Base-by-base conservation (phyloP, 75 land plant genomes). In the Pinus tabuliformis region DNA sequence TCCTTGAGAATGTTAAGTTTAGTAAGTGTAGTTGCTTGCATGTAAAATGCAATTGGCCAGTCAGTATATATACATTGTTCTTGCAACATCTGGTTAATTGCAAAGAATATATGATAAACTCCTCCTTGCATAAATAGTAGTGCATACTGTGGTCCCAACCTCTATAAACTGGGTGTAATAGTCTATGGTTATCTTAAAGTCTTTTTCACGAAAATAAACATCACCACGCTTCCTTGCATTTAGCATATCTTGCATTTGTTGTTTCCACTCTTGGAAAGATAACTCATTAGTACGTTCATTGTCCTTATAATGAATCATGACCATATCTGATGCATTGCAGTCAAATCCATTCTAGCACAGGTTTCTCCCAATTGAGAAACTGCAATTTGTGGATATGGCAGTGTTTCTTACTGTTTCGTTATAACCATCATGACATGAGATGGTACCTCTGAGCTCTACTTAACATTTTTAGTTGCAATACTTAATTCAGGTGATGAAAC, bases 91-190 rank as follows among this genome's bases (percentile, higher is more conserved):
- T 58, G 98, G 90, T 82, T 92, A 89, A 60, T 93, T 91, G 62
- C 91, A 86, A 15, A 95, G 72, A n/a, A 95, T 86, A 79, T 91
- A 81, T 54, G 96, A 86, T 42, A 93, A 68, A 82, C 98, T 95
- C 56, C 98, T 75, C 60, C 98, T 84, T 57, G 96, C 98, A 83
- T 89, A 86, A 0, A 95, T 93, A 20, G 98, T 95, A 20, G 98
- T 95, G 0, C 95, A 95, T 64, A 89, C 79, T 90, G 92, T 93
- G 36, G 91, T 91, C 59, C 98, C 96, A 57, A 93, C 90, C 77
- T 95, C 93, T 60, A 95, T 84, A 75, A 92, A 95, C 98, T 95
- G 89, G n/a, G n/a, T n/a, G n/a, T n/a, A n/a, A n/a, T n/a, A n/a
- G n/a, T n/a, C n/a, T n/a, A n/a, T n/a, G n/a, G n/a, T n/a, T n/a